Evolutionary conservation across 129 eudicot genomes (phyloP).

Genomic region (Escallonia rubra): DNA sequence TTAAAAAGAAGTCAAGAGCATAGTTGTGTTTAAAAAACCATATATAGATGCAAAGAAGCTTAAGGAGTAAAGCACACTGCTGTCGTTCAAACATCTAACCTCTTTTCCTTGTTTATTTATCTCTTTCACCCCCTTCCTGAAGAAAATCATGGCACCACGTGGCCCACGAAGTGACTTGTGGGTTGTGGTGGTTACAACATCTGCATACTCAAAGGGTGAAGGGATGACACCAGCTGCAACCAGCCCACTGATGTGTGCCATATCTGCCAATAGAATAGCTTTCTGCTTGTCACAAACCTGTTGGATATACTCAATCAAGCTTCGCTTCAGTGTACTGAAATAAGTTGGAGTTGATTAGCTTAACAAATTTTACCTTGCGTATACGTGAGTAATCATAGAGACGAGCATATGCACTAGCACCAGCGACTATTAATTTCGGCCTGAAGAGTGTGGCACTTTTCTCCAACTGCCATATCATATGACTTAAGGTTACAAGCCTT

Average conservation of each 20-base stretch:
- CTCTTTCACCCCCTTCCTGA: constrained; percentile 87
- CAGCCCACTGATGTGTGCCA: constrained; percentile 96
- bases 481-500: constrained; percentile 14
- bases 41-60: neutral
- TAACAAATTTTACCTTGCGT: constrained; percentile 45
- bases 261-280: constrained; percentile 79
- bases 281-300: constrained; percentile 97
- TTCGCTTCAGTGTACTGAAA: constrained; percentile 1
- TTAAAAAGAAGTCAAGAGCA: constrained; percentile 19
- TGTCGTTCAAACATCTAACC: constrained; percentile 24
- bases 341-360: neutral
- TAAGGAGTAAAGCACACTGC: neutral
- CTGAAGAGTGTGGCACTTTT: constrained; percentile 96
- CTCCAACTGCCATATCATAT: constrained; percentile 60
- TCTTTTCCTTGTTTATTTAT: constrained; percentile 91
- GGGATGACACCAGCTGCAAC: constrained; percentile 96
- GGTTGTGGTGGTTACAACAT: constrained; percentile 91
- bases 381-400: constrained; percentile 91
- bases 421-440: constrained; percentile 96
- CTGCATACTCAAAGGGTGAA: constrained; percentile 92
- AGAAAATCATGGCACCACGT: constrained; percentile 98
- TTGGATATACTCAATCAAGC: constrained; percentile 1
- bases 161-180: constrained; percentile 99
- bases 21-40: neutral
- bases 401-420: constrained; percentile 98